A percentile compares a stretch with the other conserved stretches of the same genome.
These are phyloP conservation scores for Capsicum pubescens DNA, from an alignment of 257 asterid genomes.

Conservation along the genomic window DNA sequence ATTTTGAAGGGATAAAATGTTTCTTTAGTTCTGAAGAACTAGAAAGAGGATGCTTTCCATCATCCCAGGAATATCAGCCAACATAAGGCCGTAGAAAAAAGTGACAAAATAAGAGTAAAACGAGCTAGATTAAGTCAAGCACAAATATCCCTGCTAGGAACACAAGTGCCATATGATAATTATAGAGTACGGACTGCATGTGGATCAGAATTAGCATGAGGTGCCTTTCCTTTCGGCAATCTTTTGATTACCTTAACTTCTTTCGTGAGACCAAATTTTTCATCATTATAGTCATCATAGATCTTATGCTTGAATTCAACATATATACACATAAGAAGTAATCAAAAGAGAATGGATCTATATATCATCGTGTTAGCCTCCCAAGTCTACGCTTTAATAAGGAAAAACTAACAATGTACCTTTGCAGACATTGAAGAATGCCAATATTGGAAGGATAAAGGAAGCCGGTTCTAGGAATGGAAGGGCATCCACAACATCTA, in stretches of 20 bases:
- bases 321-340: constrained; percentile 26
- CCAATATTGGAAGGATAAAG: too few species aligned
- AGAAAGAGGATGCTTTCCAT: constrained; percentile 82
- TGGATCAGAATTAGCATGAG: constrained; percentile 90
- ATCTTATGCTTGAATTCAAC: constrained; percentile 71
- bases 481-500: too few species aligned
- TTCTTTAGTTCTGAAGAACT: constrained; percentile 96
- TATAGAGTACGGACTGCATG: constrained; percentile 60
- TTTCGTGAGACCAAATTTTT: constrained; percentile 78
- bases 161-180: neutral
- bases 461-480: too few species aligned
- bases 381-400: too few species aligned
- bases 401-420: too few species aligned
- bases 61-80: constrained; percentile 82
- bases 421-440: too few species aligned
- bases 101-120: neutral
- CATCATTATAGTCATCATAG: constrained; percentile 82
- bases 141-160: constrained; percentile 26
- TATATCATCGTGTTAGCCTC: too few species aligned
- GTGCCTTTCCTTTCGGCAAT: constrained; percentile 83
- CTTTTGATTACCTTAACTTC: constrained; percentile 64
- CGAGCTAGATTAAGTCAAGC: constrained; percentile 23
- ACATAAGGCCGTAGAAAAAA: constrained; percentile 64
- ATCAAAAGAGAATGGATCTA: constrained; percentile 29
- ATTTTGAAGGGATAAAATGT: constrained; percentile 89